Conservation (phyloP, 305 asterid species). For the Fraxinus greggii region DNA sequence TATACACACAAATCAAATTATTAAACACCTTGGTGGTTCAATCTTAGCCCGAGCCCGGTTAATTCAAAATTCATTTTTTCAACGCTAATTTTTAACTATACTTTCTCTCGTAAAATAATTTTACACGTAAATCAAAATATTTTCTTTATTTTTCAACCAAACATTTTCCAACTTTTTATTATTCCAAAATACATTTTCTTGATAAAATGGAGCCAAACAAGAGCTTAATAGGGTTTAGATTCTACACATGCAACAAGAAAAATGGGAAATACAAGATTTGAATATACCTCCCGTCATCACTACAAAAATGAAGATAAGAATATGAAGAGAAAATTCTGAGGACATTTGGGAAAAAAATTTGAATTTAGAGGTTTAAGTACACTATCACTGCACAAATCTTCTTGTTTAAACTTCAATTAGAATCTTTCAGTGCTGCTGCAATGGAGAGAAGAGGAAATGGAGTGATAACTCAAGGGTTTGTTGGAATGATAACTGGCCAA, state of each 20-base stretch:
- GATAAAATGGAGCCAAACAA: background rate
- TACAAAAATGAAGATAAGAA: constrained; percentile 7
- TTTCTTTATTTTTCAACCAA: no score
- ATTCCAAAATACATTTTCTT: no score
- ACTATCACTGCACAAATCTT: background rate
- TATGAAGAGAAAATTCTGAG: background rate
- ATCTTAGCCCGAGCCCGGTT: background rate
- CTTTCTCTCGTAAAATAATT: no score
- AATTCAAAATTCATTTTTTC: no score
- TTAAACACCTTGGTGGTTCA: background rate
- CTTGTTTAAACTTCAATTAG: background rate
- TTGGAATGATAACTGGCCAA: constrained; percentile 4
- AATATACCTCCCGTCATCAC: constrained; percentile 23
- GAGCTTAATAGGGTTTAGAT: background rate
- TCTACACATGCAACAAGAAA: background rate
- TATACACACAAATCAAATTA: background rate
- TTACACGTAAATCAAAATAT: no score
- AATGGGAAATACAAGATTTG: background rate
- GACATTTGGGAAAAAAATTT: constrained; percentile 25
- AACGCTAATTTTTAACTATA: no score
- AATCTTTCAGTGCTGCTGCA: background rate
- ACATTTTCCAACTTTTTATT: no score
- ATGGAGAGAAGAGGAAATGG: constrained; percentile 7
- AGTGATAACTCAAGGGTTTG: constrained; percentile 13
- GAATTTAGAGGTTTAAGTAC: background rate